These are phyloP conservation scores for Microsporum audouinii DNA, from an alignment of 2,329 filamentous ascomycete genomes.

Conservation along the genomic window DNA sequence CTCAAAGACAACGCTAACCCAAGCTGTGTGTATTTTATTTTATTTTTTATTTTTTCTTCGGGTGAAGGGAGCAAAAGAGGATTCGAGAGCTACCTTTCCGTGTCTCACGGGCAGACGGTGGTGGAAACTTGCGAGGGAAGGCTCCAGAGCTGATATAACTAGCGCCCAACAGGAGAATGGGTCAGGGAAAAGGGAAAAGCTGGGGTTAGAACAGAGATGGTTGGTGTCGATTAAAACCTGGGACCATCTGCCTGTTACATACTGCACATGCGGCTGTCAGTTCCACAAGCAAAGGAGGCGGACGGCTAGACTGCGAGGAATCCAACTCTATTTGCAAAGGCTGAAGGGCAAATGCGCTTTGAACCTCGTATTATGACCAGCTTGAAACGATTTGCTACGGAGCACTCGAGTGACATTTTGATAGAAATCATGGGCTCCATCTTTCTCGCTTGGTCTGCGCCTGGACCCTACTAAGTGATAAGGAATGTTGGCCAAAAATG, in stretches of 20 bases:
- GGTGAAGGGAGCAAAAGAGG: constrained; percentile 1
- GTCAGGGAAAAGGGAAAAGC: neutral
- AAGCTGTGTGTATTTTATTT: neutral
- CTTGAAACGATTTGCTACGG: neutral
- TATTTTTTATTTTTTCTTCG: neutral
- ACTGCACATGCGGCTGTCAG: constrained; percentile 4
- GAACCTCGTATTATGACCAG: constrained; percentile 2
- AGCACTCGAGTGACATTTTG: neutral
- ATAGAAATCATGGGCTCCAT: neutral
- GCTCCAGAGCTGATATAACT: neutral
- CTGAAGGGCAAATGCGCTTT: constrained; percentile 3
- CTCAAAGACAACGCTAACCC: neutral
- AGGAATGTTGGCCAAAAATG: neutral
- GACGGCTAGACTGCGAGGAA: constrained; percentile 5
- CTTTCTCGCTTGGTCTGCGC: constrained; percentile 1
- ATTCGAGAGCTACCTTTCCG: neutral
- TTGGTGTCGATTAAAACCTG: constrained; percentile 3
- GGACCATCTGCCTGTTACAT: constrained; percentile 1
- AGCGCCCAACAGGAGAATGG: neutral
- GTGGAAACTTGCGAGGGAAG: neutral
- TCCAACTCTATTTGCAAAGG: constrained; percentile 5
- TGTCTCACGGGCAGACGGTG: constrained; percentile 1
- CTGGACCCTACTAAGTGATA: neutral
- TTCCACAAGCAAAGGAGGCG: constrained; percentile 3
- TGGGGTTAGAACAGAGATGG: neutral